Percentiles rank a stretch among this genome's conserved stretches.
Evolutionary conservation across 2,329 filamentous ascomycete species (phyloP).

Genomic region (Scedosporium dehoogii): DNA sequence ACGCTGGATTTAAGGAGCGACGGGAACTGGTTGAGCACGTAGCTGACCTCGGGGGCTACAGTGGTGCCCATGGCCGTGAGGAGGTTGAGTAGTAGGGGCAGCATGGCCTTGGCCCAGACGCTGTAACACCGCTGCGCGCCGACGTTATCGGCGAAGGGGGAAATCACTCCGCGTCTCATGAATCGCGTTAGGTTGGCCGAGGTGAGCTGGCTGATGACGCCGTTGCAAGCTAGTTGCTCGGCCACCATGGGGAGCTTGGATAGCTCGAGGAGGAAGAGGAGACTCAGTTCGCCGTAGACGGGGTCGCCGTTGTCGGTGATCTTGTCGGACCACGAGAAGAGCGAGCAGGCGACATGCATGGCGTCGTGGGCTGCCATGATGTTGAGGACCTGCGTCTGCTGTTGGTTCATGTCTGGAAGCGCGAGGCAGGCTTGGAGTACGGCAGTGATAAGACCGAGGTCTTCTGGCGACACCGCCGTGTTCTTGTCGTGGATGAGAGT

Average conservation of each 20-base stretch:
- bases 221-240: constrained; percentile 83
- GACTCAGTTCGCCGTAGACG: constrained; percentile 84
- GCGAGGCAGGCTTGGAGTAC: constrained; percentile 77
- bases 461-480: constrained; percentile 53
- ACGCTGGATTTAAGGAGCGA: constrained; percentile 64
- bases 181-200: constrained; percentile 70
- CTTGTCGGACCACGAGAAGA: constrained; percentile 91
- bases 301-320: constrained; percentile 72
- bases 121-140: constrained; percentile 66
- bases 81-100: constrained; percentile 83
- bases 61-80: constrained; percentile 71
- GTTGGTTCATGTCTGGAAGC: constrained; percentile 65
- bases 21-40: constrained; percentile 84
- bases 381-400: constrained; percentile 60
- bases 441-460: constrained; percentile 79
- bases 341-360: constrained; percentile 69
- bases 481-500: constrained; percentile 71
- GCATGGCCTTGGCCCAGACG: constrained; percentile 81
- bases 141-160: constrained; percentile 66
- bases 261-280: constrained; percentile 80
- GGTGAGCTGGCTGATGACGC: constrained; percentile 67
- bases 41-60: constrained; percentile 73
- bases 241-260: constrained; percentile 73
- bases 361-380: constrained; percentile 62
- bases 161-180: constrained; percentile 61